phyloP scores from a whole-genome alignment of 1,139 yeast species.

The Scheffersomyces lignicola region DNA sequence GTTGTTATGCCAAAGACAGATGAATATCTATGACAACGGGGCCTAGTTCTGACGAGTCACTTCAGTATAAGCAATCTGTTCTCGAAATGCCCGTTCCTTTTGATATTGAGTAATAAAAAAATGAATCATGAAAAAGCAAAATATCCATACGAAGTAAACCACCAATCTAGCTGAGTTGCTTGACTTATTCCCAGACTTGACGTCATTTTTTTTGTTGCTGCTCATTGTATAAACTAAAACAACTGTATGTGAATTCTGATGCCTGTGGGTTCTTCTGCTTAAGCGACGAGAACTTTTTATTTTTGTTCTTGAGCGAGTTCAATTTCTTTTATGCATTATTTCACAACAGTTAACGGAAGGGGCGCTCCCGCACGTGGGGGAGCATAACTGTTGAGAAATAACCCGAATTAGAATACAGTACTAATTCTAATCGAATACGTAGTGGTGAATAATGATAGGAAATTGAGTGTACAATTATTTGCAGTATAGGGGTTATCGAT shows the following conservation, averaged over 20 bases:
- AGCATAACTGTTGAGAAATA: no score
- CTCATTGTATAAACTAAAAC: slow-evolving; percentile 1
- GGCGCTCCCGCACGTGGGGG: no score
- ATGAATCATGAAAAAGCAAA: slow-evolving; percentile 1
- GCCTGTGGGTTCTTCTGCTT: slow-evolving; percentile 1
- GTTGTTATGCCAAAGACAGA: slow-evolving; percentile 1
- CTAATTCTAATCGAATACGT: no score
- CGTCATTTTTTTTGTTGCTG: not conserved
- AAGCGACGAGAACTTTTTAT: slow-evolving; percentile 1
- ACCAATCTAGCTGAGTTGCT: slow-evolving; percentile 1
- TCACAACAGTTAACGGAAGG: no score
- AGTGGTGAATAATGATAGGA: no score
- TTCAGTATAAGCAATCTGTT: not conserved
- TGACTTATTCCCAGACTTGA: not conserved
- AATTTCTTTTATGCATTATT: not conserved
- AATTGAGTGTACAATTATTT: no score
- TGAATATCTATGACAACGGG: slow-evolving; percentile 1
- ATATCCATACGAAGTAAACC: slow-evolving; percentile 1
- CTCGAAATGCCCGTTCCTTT: slow-evolving; percentile 1
- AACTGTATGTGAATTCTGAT: slow-evolving; percentile 1
- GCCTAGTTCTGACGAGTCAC: slow-evolving; percentile 1
- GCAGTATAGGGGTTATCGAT: no score
- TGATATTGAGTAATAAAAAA: not conserved
- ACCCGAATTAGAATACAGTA: no score
- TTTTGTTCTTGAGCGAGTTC: slow-evolving; percentile 1